phyloP scores from a whole-genome alignment of 306 rosid species.

The Castanea mollissima region DNA sequence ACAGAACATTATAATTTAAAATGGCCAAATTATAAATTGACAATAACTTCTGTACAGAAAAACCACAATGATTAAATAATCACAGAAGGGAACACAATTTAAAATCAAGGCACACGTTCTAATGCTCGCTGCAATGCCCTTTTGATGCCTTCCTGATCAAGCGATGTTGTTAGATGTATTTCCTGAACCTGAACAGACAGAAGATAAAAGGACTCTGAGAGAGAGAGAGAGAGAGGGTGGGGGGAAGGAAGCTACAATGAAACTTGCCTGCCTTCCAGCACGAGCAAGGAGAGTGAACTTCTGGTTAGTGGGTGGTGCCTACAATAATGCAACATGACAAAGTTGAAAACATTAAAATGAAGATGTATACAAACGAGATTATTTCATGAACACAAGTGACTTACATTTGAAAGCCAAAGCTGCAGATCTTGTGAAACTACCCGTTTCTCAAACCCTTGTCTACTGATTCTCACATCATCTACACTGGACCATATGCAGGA shows the following conservation, averaged over 20 bases:
- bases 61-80: background rate
- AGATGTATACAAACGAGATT: background rate
- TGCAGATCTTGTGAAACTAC: conserved; percentile 94
- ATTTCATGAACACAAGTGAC: conserved; percentile 19
- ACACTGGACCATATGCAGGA: conserved; percentile 47
- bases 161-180: conserved; percentile 75
- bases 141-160: conserved; percentile 89
- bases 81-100: background rate
- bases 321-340: conserved; percentile 17
- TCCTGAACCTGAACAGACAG: conserved; percentile 69
- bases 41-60: conserved; percentile 24
- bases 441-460: conserved; percentile 93
- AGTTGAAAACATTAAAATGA: background rate
- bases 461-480: conserved; percentile 58
- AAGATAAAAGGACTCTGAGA: background rate
- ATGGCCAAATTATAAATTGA: background rate
- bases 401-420: conserved; percentile 90
- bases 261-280: conserved; percentile 86
- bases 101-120: conserved; percentile 74
- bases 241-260: background rate
- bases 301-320: conserved; percentile 75
- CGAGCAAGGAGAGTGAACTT: conserved; percentile 90
- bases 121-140: conserved; percentile 83
- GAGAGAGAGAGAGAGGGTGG: background rate
- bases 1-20: background rate